Evolutionary conservation across 2,329 filamentous ascomycete species (phyloP).

Genomic region (Alternaria brassicicola): DNA sequence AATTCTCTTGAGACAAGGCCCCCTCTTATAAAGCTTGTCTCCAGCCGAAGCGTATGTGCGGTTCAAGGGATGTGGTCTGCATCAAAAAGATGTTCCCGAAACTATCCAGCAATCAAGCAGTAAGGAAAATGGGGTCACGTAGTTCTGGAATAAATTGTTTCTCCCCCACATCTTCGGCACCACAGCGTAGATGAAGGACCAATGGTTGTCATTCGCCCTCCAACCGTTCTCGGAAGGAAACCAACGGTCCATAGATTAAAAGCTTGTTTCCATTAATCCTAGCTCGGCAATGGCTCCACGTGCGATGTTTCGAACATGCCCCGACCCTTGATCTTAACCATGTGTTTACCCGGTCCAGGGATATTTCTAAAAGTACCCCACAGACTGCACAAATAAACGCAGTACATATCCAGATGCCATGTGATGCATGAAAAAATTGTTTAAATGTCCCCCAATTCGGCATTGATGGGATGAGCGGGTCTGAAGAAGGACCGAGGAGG

Average conservation of each 20-base stretch:
- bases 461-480: background rate
- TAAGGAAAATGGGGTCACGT: constrained; percentile 2
- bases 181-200: constrained; percentile 5
- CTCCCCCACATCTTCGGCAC: constrained; percentile 11
- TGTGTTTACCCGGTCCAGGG: constrained; percentile 9
- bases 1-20: background rate
- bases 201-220: background rate
- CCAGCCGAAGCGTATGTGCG: constrained; percentile 4
- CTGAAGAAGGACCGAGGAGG: background rate
- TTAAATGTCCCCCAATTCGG: background rate
- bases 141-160: constrained; percentile 8
- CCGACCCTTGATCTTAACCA: constrained; percentile 14
- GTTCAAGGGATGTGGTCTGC: constrained; percentile 8
- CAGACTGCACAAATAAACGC: background rate
- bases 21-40: constrained; percentile 8
- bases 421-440: background rate
- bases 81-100: constrained; percentile 1
- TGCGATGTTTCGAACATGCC: constrained; percentile 5
- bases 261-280: constrained; percentile 15
- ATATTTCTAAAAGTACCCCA: constrained; percentile 1
- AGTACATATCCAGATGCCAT: background rate
- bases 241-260: constrained; percentile 8
- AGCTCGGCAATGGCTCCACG: constrained; percentile 6
- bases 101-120: constrained; percentile 12
- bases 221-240: background rate